Evolutionary conservation across 2,329 filamentous ascomycete genomes (phyloP), one percentile per base, ranked within the genome.

Genomic region (Emmonsia crescens): DNA sequence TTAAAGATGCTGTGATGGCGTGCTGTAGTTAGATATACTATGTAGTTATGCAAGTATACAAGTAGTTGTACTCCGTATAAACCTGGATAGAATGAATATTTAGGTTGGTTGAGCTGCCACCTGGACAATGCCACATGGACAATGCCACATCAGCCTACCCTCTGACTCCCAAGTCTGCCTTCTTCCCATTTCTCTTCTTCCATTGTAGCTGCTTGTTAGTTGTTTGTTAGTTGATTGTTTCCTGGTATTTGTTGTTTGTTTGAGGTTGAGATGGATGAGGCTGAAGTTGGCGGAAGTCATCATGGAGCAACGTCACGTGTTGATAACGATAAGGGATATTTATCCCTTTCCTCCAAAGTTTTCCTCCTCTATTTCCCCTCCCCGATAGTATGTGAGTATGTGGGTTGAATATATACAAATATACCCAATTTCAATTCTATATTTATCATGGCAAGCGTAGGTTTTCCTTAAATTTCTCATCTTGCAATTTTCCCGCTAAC

Each of bases 361-460:
- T 52, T 31, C 1, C 49, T 52, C 21, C 10, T 29, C 12, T 33
- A 8, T 19, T 24, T 56, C 12, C 5, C n/a, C 29, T 14, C 10
- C 12, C 31, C 24, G 4, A 24, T 55, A 24, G 6, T 16, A 12
- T 24, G 12, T 10, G 36, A 24, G 6, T 16, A 12, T 24, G 12
- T 10, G 36, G 36, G 33, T 21, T 29, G 24, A n/a, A 46, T 46
- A 57, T 57, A 19, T 29, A 29, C 24, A 51, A n/a, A 33, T 36
- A 33, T 31, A 54, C 33, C 14, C 21, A 27, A 42, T 42, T 24
- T 42, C 19, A 42, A 55, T 55, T 38, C 19, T 14, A 49, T 49
- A 49, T 49, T 49, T 31, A 33, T 24, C 16, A 60, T 60, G 59
- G 59, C 59, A 55, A 60, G 59, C 38, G 59, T 60, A 38, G 27